Conservation (phyloP, 352 stramenopile genomes). For the Phytophthora agathidicida region DNA sequence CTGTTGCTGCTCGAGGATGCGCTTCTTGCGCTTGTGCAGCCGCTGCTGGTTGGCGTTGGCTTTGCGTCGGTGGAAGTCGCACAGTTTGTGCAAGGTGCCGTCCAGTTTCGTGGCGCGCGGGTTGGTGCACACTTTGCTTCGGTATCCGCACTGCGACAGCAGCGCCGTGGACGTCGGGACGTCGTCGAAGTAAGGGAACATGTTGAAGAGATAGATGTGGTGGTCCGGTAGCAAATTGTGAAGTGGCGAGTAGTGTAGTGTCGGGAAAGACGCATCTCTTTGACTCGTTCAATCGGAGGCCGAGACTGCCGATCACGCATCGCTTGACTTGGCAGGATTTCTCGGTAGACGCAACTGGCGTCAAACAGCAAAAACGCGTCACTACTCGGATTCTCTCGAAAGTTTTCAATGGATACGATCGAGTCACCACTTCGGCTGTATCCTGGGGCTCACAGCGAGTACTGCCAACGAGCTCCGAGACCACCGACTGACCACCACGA, state of each 20-base stretch:
- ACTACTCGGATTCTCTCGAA: too few species aligned
- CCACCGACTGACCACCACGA: too few species aligned
- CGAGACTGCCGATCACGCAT: too few species aligned
- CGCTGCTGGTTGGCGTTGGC: conserved; percentile 61
- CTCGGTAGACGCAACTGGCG: not conserved
- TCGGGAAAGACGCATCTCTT: not conserved
- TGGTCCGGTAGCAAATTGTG: conserved; percentile 27
- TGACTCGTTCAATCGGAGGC: too few species aligned
- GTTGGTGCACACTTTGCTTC: conserved; percentile 52
- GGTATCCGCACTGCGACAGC: conserved; percentile 47
- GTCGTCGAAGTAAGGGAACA: conserved; percentile 27
- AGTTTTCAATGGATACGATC: too few species aligned
- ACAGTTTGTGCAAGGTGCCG: conserved; percentile 55
- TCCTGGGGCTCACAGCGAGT: too few species aligned
- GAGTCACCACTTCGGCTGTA: too few species aligned
- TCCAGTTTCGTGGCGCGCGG: conserved; percentile 51
- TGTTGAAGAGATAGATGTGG: conserved; percentile 17
- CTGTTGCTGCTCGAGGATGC: conserved; percentile 30
- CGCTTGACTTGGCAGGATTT: conserved; percentile 3
- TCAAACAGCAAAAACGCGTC: too few species aligned
- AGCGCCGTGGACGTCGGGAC: conserved; percentile 9
- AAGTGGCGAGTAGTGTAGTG: conserved; percentile 8
- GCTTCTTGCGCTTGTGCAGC: conserved; percentile 47
- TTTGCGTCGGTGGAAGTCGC: conserved; percentile 56
- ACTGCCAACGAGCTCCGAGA: too few species aligned